A percentile compares a stretch with the other conserved stretches of the same genome.
Conservation (phyloP, 305 asterid species). For the Fraxinus greggii region DNA sequence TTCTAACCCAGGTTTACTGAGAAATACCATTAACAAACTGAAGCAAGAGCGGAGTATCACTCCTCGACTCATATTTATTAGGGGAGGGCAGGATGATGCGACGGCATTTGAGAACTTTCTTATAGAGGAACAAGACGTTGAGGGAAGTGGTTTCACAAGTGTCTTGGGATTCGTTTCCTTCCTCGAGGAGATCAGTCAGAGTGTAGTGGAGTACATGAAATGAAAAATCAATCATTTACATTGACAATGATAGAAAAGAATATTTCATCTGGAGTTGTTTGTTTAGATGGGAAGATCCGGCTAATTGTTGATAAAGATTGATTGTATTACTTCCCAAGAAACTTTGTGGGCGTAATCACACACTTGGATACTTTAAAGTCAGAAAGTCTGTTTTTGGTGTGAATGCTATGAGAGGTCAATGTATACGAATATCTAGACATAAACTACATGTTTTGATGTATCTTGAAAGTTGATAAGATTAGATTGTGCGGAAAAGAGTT, state of each 20-base stretch:
- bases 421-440: conserved; percentile 5
- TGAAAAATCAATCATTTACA: conserved; percentile 26
- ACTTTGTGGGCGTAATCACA: conserved; percentile 4
- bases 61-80: conserved; percentile 72
- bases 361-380: conserved; percentile 5
- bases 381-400: conserved; percentile 1
- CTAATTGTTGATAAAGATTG: conserved; percentile 29
- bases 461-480: conserved; percentile 12
- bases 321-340: conserved; percentile 17
- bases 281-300: conserved; percentile 1
- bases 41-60: conserved; percentile 91
- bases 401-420: neutral
- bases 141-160: conserved; percentile 79
- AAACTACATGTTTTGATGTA: conserved; percentile 17
- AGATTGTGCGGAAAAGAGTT: neutral
- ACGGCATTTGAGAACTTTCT: conserved; percentile 82
- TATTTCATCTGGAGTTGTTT: neutral
- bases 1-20: conserved; percentile 64
- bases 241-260: conserved; percentile 20
- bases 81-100: conserved; percentile 87
- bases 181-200: conserved; percentile 74
- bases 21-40: conserved; percentile 74
- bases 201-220: conserved; percentile 68
- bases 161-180: conserved; percentile 87
- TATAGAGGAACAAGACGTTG: conserved; percentile 93